These are phyloP conservation scores for Leucoagaricus sp. DNA, from an alignment of 1,284 basidiomycete species.

Conservation along the genomic window DNA sequence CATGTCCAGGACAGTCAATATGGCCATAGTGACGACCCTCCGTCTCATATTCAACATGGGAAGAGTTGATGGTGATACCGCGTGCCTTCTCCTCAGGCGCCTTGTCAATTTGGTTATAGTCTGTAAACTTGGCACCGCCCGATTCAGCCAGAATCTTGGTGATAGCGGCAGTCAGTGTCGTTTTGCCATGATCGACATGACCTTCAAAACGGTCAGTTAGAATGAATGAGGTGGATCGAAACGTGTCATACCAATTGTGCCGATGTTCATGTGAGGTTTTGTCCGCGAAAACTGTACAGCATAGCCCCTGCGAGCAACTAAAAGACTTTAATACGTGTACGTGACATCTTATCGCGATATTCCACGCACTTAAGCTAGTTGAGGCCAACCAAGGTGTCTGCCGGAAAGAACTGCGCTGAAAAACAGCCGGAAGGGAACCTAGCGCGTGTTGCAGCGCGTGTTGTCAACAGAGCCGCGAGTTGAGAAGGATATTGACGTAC, in stretches of 20 bases:
- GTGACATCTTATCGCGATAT: not conserved
- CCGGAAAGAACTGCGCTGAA: conserved; percentile 32
- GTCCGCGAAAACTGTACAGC: conserved; percentile 82
- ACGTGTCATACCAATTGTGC: conserved; percentile 75
- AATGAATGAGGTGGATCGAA: conserved; percentile 3
- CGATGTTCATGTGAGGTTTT: conserved; percentile 98
- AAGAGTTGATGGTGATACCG: conserved; percentile 96
- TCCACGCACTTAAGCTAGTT: conserved; percentile 28
- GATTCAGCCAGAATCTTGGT: conserved; percentile 89
- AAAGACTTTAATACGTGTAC: conserved; percentile 6
- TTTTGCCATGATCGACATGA: conserved; percentile 95
- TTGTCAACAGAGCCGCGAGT: conserved; percentile 16
- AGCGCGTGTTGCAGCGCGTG: conserved; percentile 20
- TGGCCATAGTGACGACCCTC: conserved; percentile 94
- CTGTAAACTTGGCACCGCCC: conserved; percentile 93
- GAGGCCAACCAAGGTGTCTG: conserved; percentile 24
- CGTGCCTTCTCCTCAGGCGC: conserved; percentile 99
- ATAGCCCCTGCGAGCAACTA: conserved; percentile 59
- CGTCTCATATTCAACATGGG: conserved; percentile 99
- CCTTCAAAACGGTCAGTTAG: conserved; percentile 41
- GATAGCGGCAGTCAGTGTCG: conserved; percentile 97
- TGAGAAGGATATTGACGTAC: conserved; percentile 33
- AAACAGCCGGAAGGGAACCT: conserved; percentile 41
- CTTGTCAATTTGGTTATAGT: conserved; percentile 98
- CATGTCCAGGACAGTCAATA: conserved; percentile 98